These are phyloP conservation scores for Geum urbanum DNA, from an alignment of 306 rosid genomes.

Conservation along the genomic window DNA sequence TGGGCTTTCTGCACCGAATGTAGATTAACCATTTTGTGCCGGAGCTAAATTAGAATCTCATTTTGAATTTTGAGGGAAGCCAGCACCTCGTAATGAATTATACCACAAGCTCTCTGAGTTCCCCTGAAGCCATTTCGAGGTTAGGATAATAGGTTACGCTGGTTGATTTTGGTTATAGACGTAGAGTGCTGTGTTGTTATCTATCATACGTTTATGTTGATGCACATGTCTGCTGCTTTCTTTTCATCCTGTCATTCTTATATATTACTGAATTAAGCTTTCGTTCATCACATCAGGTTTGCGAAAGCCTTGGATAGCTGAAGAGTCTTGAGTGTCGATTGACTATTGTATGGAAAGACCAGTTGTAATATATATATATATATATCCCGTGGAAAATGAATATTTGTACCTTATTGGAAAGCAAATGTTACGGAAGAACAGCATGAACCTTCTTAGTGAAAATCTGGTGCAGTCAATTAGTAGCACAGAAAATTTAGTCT, in stretches of 20 bases:
- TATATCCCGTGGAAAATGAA: background rate
- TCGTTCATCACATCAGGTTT: conserved; percentile 2
- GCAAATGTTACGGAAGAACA: background rate
- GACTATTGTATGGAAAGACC: background rate
- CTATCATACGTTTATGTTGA: conserved; percentile 3
- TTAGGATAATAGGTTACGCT: conserved; percentile 7
- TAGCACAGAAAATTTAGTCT: background rate
- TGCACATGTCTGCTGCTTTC: background rate
- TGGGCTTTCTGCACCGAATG: conserved; percentile 35
- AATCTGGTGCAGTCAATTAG: background rate
- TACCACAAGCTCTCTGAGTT: conserved; percentile 23
- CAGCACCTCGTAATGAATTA: conserved; percentile 8
- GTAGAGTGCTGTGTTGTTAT: conserved; percentile 2
- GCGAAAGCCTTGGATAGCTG: background rate
- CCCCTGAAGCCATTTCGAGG: conserved; percentile 4
- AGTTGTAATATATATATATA: background rate
- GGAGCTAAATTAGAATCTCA: conserved; percentile 30
- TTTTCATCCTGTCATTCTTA: background rate
- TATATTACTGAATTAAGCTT: background rate
- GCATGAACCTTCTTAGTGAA: background rate
- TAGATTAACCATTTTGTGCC: conserved; percentile 21
- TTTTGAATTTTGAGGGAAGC: conserved; percentile 33
- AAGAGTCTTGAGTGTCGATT: background rate
- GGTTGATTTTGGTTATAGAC: background rate
- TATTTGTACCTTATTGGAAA: background rate